Base-by-base conservation (phyloP, 2,329 filamentous ascomycete genomes). In the Aspergillus jensenii region DNA sequence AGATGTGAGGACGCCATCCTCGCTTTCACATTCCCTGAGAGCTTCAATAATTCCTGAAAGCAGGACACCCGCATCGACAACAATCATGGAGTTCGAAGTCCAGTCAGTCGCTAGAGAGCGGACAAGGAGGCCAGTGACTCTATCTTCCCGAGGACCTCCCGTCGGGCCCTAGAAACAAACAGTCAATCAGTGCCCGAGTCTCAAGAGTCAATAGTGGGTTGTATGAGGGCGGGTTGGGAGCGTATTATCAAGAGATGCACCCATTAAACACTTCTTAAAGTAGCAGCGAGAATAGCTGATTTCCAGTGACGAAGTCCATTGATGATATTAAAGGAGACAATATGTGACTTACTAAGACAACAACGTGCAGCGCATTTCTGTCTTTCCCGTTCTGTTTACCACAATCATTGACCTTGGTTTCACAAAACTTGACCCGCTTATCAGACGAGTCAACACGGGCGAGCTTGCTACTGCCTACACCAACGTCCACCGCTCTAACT, bases 41-140 rank as follows among this genome's bases (percentile, higher is more conserved):
- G 96, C 90, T 48, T 85, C 83, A n/a, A 86, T 86, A 56, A 99
- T 96, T 55, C 91, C 87, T 27, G 90, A 87, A 41, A 99, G 84
- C 72, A 97, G 90, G 33, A 93, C 91, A 48, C 95, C 95, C 9
- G 92, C 93, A 78, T 99, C 95, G 52, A 99, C 89, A n/a, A 93
- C 92, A 27, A 98, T 81, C 41, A 97, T 75, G 0, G 92, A 97
- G 45, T 90, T 88, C 67, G 87, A 89, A 49, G 83, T 80, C 95
- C 95, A 99, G 61, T 87, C 84, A 52, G 89, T 85, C 31, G 87
- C 84, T 9, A 89, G 82, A 4, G 93, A 93, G 47, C 93, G 89
- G 47, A 98, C 90, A 19, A 99, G 84, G 58, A 98, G 87, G 3
- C 92, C 91, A 0, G 93, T 97, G 23, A 91, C 89, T 72, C 93